These are phyloP conservation scores for Cladophialophora yegresii DNA, from an alignment of 2,329 filamentous ascomycete genomes.

Conservation along the genomic window DNA sequence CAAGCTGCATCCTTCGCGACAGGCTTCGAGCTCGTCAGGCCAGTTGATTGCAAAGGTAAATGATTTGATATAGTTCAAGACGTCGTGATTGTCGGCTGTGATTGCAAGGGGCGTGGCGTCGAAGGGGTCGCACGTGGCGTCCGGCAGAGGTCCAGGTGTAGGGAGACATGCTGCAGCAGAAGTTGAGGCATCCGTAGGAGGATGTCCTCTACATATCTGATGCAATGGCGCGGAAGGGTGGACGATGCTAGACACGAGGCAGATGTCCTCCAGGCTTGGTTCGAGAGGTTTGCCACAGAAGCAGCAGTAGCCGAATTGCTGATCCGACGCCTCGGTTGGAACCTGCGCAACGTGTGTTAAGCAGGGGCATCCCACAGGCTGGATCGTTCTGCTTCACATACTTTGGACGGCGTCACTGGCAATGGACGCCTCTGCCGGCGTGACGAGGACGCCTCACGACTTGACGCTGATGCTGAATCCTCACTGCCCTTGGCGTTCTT, in stretches of 20 bases:
- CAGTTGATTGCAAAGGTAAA: constrained; percentile 13
- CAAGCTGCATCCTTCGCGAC: constrained; percentile 6
- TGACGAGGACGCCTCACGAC: not conserved
- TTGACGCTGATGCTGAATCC: not conserved
- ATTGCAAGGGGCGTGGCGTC: constrained; percentile 5
- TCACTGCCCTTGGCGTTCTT: not conserved
- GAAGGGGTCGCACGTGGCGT: constrained; percentile 4
- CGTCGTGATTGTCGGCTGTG: constrained; percentile 5
- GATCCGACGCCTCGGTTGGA: not conserved
- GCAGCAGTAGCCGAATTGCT: not conserved
- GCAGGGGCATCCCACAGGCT: not conserved
- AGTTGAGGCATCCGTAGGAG: not conserved
- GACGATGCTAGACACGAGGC: not conserved
- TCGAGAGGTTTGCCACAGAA: constrained; percentile 1
- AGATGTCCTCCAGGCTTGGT: not conserved
- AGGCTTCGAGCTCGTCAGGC: constrained; percentile 12
- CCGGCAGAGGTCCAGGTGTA: not conserved
- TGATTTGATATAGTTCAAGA: constrained; percentile 6
- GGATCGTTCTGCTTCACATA: not conserved
- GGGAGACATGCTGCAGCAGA: not conserved
- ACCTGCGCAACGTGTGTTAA: not conserved
- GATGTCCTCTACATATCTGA: not conserved
- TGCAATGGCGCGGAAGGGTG: not conserved
- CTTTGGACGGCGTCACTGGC: not conserved
- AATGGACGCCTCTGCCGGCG: not conserved